Conservation (phyloP, 1,284 basidiomycete genomes). For the Coniferiporia weirii region DNA sequence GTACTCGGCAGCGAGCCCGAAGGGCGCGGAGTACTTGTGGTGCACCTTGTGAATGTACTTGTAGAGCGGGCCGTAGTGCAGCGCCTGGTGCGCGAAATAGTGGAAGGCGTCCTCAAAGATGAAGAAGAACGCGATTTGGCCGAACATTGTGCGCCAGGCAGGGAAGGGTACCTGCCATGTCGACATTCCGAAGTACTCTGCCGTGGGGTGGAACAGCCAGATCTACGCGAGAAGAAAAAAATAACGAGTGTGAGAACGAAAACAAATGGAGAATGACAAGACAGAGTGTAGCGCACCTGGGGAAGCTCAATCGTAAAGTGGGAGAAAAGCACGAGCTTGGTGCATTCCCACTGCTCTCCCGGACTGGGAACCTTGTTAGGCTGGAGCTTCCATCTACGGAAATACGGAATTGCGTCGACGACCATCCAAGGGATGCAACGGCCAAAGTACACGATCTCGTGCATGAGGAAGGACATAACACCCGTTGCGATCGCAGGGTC, state of each 20-base stretch:
- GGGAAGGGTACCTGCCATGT: constrained; percentile 96
- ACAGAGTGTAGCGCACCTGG: constrained; percentile 47
- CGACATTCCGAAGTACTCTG: constrained; percentile 84
- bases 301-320: constrained; percentile 97
- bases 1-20: constrained; percentile 97
- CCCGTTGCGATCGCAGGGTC: constrained; percentile 95
- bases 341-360: constrained; percentile 93
- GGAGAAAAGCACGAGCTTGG: constrained; percentile 89
- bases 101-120: constrained; percentile 96
- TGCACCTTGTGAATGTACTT: constrained; percentile 98
- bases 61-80: constrained; percentile 90
- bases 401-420: constrained; percentile 91
- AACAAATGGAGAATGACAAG: constrained; percentile 1
- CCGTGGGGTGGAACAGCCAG: constrained; percentile 94
- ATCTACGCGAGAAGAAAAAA: constrained; percentile 55
- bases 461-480: constrained; percentile 88
- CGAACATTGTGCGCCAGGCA: constrained; percentile 57
- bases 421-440: constrained; percentile 95
- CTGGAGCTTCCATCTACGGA: constrained; percentile 94
- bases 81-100: constrained; percentile 79
- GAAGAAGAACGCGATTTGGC: constrained; percentile 89
- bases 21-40: constrained; percentile 96
- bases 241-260: not conserved
- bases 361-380: constrained; percentile 77
- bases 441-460: constrained; percentile 98